Conservation (phyloP, 2,329 filamentous ascomycete genomes). For the Aspergillus brunneoviolaceus region DNA sequence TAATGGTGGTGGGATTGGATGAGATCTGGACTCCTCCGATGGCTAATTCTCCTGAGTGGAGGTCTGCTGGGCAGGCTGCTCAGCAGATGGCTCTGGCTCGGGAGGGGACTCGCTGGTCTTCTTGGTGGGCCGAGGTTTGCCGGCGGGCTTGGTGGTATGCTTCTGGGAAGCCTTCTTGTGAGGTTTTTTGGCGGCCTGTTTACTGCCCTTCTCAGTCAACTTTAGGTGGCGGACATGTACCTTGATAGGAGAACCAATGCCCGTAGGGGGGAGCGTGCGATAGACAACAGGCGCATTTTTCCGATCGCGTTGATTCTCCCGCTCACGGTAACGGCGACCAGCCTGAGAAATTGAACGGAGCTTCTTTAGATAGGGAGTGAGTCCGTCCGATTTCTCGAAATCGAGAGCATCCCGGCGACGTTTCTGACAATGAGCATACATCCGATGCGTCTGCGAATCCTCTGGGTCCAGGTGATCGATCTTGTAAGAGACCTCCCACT, state of each 20-base stretch:
- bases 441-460: constrained; percentile 46
- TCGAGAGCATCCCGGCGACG: constrained; percentile 55
- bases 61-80: not conserved
- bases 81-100: not conserved
- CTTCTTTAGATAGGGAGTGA: constrained; percentile 45
- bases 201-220: too few species aligned
- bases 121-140: not conserved
- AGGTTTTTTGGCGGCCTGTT: not conserved
- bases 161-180: not conserved
- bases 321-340: constrained; percentile 60
- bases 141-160: not conserved
- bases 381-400: constrained; percentile 25
- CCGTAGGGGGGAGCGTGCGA: constrained; percentile 8
- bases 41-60: not conserved
- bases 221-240: too few species aligned
- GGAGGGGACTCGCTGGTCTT: not conserved
- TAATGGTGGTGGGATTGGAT: too few species aligned
- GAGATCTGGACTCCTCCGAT: not conserved
- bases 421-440: constrained; percentile 59
- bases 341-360: constrained; percentile 47
- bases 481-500: constrained; percentile 78
- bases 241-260: not conserved
- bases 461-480: constrained; percentile 60
- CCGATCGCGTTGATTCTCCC: constrained; percentile 55
- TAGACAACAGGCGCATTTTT: constrained; percentile 39